Percentiles rank a stretch among this genome's conserved stretches.
Evolutionary conservation across 2,329 filamentous ascomycete genomes (phyloP).

Genomic region (Penicillium digitatum): DNA sequence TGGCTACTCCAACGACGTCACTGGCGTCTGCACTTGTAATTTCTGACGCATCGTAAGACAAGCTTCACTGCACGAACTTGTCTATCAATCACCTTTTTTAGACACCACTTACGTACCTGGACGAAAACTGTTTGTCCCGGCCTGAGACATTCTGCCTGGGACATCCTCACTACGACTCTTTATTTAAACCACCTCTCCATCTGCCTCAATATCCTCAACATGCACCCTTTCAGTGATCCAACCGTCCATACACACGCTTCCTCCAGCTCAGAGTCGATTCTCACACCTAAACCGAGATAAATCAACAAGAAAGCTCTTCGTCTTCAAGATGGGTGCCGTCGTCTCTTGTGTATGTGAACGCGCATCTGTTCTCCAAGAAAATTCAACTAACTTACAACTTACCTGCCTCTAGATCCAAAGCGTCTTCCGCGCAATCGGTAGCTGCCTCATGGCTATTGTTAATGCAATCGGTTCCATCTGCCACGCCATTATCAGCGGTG

Average conservation of each 20-base stretch:
- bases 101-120: constrained; percentile 18
- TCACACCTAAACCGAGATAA: constrained; percentile 16
- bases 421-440: constrained; percentile 61
- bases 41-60: background rate
- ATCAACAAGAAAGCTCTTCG: constrained; percentile 4
- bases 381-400: constrained; percentile 20
- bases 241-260: constrained; percentile 29
- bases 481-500: constrained; percentile 62
- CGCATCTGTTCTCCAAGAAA: constrained; percentile 12
- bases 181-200: constrained; percentile 5
- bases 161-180: constrained; percentile 2
- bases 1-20: constrained; percentile 6
- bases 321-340: constrained; percentile 70
- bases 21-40: background rate
- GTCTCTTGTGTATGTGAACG: constrained; percentile 69
- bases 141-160: too few species aligned
- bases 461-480: constrained; percentile 63
- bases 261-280: constrained; percentile 22
- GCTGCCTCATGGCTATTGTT: constrained; percentile 64
- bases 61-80: constrained; percentile 9
- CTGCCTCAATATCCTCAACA: constrained; percentile 11
- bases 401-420: constrained; percentile 49
- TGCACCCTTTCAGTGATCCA: constrained; percentile 31
- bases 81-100: constrained; percentile 22
- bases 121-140: background rate